Evolutionary conservation across 371 early-diverging fungal genomes (phyloP), one percentile per base, ranked within the genome.

Genomic region (Mucor racemosus): DNA sequence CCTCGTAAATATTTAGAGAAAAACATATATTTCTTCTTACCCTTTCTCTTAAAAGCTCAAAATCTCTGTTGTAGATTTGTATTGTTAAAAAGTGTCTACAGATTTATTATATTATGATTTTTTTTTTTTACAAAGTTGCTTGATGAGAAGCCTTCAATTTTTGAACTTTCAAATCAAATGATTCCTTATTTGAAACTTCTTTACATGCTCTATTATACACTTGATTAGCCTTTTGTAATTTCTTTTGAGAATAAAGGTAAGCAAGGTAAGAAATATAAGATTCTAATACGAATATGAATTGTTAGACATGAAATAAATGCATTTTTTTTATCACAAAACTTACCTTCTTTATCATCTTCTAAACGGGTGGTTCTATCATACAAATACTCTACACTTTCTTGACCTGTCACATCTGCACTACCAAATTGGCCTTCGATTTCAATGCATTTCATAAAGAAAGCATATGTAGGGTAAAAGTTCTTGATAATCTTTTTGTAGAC

Each of bases 151-250:
- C 55, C 50, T 50, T 64, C 65, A 72, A 41, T 34, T 60, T 61
- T 62, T 72, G 68, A 10, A 68, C 65, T 55, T 62, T 34, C 54
- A 70, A 14, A 54, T 84, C 84, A 66, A 90, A 86, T 36, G 76
- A 80, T 15, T 85, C 88, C 58, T 78, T 79, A 58, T 87, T 83
- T 0, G 67, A 60, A 0, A 91, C 87, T 7, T 77, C 81, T 74
- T 88, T 88, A 41, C 74, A 64, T 6, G 92, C 94, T 62, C 84
- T 79, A 85, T 85, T 88, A 60, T 89, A 82, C 42, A 92, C 80
- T 21, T 81, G 62, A 60, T 81, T 73, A 39, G 90, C 79, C 57
- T 74, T 67, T 62, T 77, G 74, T 58, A 81, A 79, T 54, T 85
- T 79, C 35, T 78, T 75, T 54, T 80, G 78, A 13, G 79, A 78